Percentiles rank a stretch among this genome's conserved stretches.
These are phyloP conservation scores for Eucalyptus dawsonii DNA, from an alignment of 345 rosid genomes.

Conservation along the genomic window DNA sequence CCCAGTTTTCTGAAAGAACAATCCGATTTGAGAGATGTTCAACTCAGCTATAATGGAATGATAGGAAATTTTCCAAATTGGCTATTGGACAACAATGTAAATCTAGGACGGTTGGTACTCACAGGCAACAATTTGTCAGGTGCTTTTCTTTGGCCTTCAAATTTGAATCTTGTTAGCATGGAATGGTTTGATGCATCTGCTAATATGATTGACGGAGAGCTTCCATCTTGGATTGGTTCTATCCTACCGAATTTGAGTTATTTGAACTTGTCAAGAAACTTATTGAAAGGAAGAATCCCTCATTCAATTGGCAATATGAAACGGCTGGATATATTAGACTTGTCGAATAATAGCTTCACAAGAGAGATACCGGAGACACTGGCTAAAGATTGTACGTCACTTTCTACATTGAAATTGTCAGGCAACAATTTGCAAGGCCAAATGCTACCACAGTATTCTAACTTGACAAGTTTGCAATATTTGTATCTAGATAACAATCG, in stretches of 20 bases:
- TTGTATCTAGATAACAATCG: too few species aligned
- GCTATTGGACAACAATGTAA: constrained; percentile 11
- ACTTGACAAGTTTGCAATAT: accelerated
- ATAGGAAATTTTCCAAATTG: neutral
- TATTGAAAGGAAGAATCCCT: too few species aligned
- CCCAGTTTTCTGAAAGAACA: neutral
- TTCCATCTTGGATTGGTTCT: neutral
- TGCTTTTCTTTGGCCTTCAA: neutral
- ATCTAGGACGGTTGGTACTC: neutral
- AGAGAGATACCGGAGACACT: accelerated
- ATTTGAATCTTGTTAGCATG: neutral
- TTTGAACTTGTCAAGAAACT: too few species aligned
- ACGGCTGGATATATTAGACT: accelerated
- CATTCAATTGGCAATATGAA: accelerated
- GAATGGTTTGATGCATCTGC: neutral
- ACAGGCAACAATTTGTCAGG: neutral
- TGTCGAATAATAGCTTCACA: too few species aligned
- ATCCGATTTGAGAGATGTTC: accelerated
- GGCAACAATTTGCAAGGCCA: too few species aligned
- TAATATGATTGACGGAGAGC: neutral
- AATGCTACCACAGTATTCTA: too few species aligned
- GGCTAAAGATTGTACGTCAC: too few species aligned
- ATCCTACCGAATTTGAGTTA: accelerated
- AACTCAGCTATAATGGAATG: accelerated
- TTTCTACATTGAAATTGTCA: too few species aligned